These are phyloP conservation scores for Podospora fimiseda DNA, from an alignment of 495 filamentous ascomycete species.

Conservation along the genomic window DNA sequence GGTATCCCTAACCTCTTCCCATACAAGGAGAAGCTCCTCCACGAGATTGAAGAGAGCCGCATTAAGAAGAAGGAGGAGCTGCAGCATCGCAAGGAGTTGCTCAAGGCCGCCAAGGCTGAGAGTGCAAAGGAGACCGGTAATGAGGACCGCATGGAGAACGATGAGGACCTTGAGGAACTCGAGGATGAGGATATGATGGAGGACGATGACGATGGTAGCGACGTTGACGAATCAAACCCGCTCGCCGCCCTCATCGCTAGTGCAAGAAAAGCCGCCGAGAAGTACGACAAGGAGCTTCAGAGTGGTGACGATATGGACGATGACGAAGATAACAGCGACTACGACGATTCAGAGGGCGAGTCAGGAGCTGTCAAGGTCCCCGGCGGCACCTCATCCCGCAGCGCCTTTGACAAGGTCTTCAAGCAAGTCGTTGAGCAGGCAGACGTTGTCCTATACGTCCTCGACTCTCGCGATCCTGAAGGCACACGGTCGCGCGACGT, in stretches of 20 bases:
- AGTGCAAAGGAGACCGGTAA: constrained; percentile 35
- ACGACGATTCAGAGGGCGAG: constrained; percentile 43
- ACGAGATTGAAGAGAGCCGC: constrained; percentile 87
- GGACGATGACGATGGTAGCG: constrained; percentile 45
- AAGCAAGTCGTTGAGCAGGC: constrained; percentile 86
- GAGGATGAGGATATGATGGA: constrained; percentile 29
- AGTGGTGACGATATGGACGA: constrained; percentile 54
- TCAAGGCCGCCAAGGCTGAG: constrained; percentile 54
- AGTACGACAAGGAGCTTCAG: constrained; percentile 64
- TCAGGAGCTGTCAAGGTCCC: constrained; percentile 29
- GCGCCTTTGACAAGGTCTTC: constrained; percentile 91
- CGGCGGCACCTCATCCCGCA: constrained; percentile 63
- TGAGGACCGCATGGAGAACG: constrained; percentile 36
- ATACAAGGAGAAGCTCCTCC: constrained; percentile 90
- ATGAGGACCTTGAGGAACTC: constrained; percentile 27
- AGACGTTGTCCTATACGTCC: constrained; percentile 89
- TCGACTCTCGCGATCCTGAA: constrained; percentile 89
- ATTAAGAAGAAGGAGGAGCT: constrained; percentile 74
- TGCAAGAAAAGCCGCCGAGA: constrained; percentile 72
- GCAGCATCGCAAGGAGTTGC: constrained; percentile 59
- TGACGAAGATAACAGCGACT: constrained; percentile 54
- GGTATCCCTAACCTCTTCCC: constrained; percentile 97
- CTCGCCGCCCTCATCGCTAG: constrained; percentile 94
- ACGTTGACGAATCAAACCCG: constrained; percentile 58
- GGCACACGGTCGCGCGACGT: constrained; percentile 86